A percentile compares a stretch with the other conserved stretches of the same genome.
These are phyloP conservation scores for Erigeron canadensis DNA, from an alignment of 129 eudicot genomes.

Conservation along the genomic window DNA sequence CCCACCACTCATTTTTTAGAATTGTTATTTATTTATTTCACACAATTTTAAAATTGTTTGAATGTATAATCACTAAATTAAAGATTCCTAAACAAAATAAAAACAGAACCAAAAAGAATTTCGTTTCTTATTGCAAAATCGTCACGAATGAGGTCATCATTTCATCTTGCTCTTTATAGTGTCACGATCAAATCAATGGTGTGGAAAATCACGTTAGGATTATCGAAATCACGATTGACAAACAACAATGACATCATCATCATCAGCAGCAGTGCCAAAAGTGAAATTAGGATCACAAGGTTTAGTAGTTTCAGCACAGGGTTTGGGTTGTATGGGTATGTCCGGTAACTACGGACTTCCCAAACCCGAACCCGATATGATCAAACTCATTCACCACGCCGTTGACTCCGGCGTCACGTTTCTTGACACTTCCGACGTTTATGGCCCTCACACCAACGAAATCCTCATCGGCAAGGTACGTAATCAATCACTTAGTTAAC, in stretches of 20 bases:
- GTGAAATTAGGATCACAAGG: conserved; percentile 50
- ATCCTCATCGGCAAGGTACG: conserved; percentile 45
- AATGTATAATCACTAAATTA: too few relatives aligned
- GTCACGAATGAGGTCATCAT: conserved; percentile 2
- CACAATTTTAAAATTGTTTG: too few relatives aligned
- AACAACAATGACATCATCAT: background rate
- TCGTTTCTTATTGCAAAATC: background rate
- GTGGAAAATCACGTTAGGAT: too few relatives aligned
- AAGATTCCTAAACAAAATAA: too few relatives aligned
- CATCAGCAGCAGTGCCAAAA: conserved; percentile 6
- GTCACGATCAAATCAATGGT: background rate
- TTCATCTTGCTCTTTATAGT: background rate
- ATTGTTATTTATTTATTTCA: too few relatives aligned
- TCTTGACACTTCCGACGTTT: conserved; percentile 50
- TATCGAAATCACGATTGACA: too few relatives aligned
- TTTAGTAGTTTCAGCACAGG: conserved; percentile 47
- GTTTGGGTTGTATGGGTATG: conserved; percentile 57
- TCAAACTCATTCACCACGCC: conserved; percentile 43
- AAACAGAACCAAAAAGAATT: background rate
- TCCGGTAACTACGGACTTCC: conserved; percentile 36
- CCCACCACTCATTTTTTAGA: too few relatives aligned
- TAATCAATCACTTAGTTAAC: background rate
- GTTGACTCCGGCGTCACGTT: conserved; percentile 39
- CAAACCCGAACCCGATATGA: conserved; percentile 46
- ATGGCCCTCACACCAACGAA: conserved; percentile 52